Evolutionary conservation across 2,329 filamentous ascomycete species (phyloP), one percentile per base, ranked within the genome.

Genomic region (Talaromyces sp.): DNA sequence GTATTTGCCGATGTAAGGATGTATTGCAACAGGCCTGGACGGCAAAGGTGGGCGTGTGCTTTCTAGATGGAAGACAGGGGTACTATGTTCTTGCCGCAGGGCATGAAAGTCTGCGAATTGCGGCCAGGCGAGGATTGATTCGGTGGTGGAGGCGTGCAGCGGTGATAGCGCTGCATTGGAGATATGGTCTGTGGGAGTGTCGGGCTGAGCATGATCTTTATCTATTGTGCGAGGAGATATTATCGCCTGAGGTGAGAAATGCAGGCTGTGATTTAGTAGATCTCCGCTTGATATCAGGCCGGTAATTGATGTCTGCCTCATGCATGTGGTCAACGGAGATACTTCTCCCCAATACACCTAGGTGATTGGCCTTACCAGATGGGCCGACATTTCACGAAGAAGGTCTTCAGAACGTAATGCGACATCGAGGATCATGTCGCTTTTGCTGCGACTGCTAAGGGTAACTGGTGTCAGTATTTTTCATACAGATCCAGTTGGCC

Each of bases 81-180:
- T 71, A 27, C 63, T 67, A n/a, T 81, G 80, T 17, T 79, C 78
- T 31, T 78, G 72, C 1, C 82, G 74, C 27, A 84, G 74, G 11
- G 76, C 75, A 1, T 79, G 77, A 51, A 82, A 82, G 1, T 75
- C 72, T 31, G 82, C 78, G 63, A 84, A 84, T 63, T 83, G 80
- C 6, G 80, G 81, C 83, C 82, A 84, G 64, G 81, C 79, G 0
- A 85, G 75, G n/a, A 85, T 77, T 0, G 80, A 82, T 68, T 84
- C 82, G 0, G 82, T 84, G 0, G 82, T 81, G 0, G 81, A 84
- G 0, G 80, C 83, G 69, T 84, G 83, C 75, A 83, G 80, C 0
- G 80, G 81, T 10, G 83, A 81, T 5, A 85, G 72, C 2, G 82
- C 79, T 0, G 83, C 82, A 64, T 84, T 85, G 66, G 82, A 38